phyloP scores from a whole-genome alignment of 2,329 filamentous ascomycete genomes.

The Emmonsiellopsis sp. region DNA sequence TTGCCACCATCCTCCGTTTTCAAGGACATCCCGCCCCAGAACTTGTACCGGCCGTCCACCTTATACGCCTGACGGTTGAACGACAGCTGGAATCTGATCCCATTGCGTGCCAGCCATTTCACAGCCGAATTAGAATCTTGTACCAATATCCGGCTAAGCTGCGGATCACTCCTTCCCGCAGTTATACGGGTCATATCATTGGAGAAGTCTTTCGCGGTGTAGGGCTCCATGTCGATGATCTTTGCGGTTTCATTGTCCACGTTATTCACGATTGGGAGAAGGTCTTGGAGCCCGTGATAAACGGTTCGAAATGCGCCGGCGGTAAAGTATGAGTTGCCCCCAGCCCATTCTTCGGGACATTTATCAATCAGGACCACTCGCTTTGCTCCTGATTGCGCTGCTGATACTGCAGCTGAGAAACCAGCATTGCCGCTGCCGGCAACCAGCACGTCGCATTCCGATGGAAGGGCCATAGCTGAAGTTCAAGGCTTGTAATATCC shows the following conservation, averaged over 20 bases:
- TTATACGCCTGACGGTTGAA: conserved; percentile 60
- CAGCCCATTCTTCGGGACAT: conserved; percentile 49
- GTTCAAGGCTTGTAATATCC: too few relatives aligned
- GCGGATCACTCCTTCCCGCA: conserved; percentile 43
- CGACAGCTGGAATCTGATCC: conserved; percentile 50
- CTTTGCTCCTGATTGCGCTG: conserved; percentile 38
- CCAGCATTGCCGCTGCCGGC: conserved; percentile 58
- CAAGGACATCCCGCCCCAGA: conserved; percentile 58
- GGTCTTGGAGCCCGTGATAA: conserved; percentile 46
- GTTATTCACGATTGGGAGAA: conserved; percentile 56
- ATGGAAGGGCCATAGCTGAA: conserved; percentile 5
- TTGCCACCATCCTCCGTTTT: conserved; percentile 53
- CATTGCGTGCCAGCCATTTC: conserved; percentile 48
- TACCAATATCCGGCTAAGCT: conserved; percentile 43
- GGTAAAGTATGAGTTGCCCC: conserved; percentile 58
- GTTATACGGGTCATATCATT: conserved; percentile 51
- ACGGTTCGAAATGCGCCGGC: conserved; percentile 54
- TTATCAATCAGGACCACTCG: conserved; percentile 52
- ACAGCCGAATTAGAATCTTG: conserved; percentile 42
- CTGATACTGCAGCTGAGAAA: conserved; percentile 51
- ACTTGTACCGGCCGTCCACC: conserved; percentile 51
- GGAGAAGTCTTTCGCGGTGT: conserved; percentile 46
- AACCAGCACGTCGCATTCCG: conserved; percentile 36
- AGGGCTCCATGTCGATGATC: conserved; percentile 51
- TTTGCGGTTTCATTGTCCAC: conserved; percentile 37